Percentiles rank a stretch among this genome's conserved stretches.
phyloP scores from a whole-genome alignment of 306 rosid species.

The Cucumis hystrix region DNA sequence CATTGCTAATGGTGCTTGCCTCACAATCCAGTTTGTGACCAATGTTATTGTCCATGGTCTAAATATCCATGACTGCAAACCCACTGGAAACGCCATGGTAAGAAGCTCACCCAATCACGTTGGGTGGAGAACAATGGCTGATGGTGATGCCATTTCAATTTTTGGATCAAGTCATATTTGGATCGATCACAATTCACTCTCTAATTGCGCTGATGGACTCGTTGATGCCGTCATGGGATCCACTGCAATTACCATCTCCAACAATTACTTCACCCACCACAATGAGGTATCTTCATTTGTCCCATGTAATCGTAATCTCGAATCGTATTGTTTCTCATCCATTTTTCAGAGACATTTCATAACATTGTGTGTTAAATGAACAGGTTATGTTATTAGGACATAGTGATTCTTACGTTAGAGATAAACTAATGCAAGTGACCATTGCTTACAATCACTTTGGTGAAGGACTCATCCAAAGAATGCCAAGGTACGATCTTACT shows the following conservation, averaged over 20 bases:
- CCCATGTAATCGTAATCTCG: not conserved
- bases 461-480: constrained; percentile 95
- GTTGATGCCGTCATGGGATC: constrained; percentile 98
- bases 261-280: constrained; percentile 98
- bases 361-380: constrained; percentile 8
- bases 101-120: constrained; percentile 80
- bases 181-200: constrained; percentile 91
- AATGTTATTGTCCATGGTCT: constrained; percentile 80
- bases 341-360: not conserved
- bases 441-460: constrained; percentile 98
- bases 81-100: constrained; percentile 96
- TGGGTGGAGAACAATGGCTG: constrained; percentile 98
- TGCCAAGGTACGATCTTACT: constrained; percentile 61
- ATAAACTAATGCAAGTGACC: constrained; percentile 95
- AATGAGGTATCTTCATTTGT: constrained; percentile 50
- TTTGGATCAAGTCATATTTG: constrained; percentile 91
- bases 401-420: constrained; percentile 81
- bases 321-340: not conserved
- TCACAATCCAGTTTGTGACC: constrained; percentile 79
- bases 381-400: constrained; percentile 97
- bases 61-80: constrained; percentile 84
- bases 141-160: constrained; percentile 85
- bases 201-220: constrained; percentile 94
- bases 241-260: constrained; percentile 81
- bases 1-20: constrained; percentile 84